phyloP scores from a whole-genome alignment of 805 yeast genomes.

The Myxozyma neglecta region DNA sequence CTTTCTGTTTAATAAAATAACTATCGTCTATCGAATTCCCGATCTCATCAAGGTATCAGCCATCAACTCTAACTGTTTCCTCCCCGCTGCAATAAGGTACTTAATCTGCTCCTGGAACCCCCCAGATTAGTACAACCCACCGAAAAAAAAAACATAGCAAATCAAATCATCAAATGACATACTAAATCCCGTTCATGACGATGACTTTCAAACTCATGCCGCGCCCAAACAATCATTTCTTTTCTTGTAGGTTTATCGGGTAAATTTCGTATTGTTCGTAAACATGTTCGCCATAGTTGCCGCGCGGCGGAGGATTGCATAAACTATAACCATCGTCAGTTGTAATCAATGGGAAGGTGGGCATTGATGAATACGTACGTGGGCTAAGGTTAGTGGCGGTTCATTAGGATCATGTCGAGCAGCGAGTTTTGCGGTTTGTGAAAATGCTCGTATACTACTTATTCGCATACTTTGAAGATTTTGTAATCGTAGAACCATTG shows the following conservation, averaged over 20 bases:
- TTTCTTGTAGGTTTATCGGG: slow-evolving; percentile 4
- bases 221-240: slow-evolving; percentile 16
- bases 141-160: neutral
- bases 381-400: slow-evolving; percentile 18
- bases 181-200: slow-evolving; percentile 20
- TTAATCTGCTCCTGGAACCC: slow-evolving; percentile 13
- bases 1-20: neutral
- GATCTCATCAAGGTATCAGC: slow-evolving; percentile 18
- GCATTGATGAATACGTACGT: slow-evolving; percentile 2
- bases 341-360: neutral
- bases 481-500: neutral
- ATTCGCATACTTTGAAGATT: neutral
- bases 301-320: slow-evolving; percentile 19
- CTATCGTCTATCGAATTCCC: neutral
- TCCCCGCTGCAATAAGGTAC: slow-evolving; percentile 13
- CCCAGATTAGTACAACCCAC: neutral
- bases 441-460: neutral
- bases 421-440: neutral
- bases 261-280: slow-evolving; percentile 9
- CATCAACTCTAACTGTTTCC: slow-evolving; percentile 19
- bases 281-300: slow-evolving; percentile 14
- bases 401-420: slow-evolving; percentile 2
- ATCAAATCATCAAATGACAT: neutral
- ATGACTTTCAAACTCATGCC: slow-evolving; percentile 17
- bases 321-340: slow-evolving; percentile 1